Percentiles rank a stretch among this genome's conserved stretches.
Conservation (phyloP, 306 rosid species). For the Prunus padus region DNA sequence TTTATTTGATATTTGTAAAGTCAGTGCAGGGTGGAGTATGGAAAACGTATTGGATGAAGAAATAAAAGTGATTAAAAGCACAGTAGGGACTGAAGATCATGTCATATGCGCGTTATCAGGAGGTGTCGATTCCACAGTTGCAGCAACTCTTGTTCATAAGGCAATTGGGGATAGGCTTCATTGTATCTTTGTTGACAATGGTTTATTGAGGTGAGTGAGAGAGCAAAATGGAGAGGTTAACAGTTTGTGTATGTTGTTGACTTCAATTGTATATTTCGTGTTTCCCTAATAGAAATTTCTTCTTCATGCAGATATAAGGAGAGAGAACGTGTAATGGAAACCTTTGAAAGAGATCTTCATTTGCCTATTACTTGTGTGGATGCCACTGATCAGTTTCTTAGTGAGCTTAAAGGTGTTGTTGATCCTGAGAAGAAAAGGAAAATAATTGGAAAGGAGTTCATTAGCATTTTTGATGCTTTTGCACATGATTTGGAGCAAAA, state of each 20-base stretch:
- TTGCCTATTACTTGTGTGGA: constrained; percentile 80
- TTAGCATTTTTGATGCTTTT: constrained; percentile 72
- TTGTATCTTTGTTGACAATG: constrained; percentile 94
- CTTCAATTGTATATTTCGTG: neutral
- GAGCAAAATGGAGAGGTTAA: neutral
- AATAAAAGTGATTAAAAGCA: constrained; percentile 58
- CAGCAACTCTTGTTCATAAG: constrained; percentile 87
- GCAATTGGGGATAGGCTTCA: constrained; percentile 95
- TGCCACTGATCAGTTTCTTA: constrained; percentile 68
- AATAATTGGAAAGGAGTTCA: constrained; percentile 90
- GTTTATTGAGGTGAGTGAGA: constrained; percentile 67
- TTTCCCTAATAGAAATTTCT: neutral
- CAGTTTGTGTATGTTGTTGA: neutral
- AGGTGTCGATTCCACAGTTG: constrained; percentile 97
- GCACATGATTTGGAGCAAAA: constrained; percentile 65
- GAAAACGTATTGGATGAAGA: constrained; percentile 83
- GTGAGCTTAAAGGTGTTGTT: constrained; percentile 71
- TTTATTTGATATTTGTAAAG: constrained; percentile 72
- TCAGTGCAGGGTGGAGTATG: constrained; percentile 81
- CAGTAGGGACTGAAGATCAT: constrained; percentile 60
- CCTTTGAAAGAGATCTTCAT: constrained; percentile 87
- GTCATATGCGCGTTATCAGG: constrained; percentile 94
- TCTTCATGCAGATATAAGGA: constrained; percentile 67
- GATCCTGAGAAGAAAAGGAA: constrained; percentile 95
- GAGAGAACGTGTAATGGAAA: constrained; percentile 83